Percentiles rank a stretch among this genome's conserved stretches.
phyloP scores from a whole-genome alignment of 139 green algal genomes.

The Pleodorina starrii region DNA sequence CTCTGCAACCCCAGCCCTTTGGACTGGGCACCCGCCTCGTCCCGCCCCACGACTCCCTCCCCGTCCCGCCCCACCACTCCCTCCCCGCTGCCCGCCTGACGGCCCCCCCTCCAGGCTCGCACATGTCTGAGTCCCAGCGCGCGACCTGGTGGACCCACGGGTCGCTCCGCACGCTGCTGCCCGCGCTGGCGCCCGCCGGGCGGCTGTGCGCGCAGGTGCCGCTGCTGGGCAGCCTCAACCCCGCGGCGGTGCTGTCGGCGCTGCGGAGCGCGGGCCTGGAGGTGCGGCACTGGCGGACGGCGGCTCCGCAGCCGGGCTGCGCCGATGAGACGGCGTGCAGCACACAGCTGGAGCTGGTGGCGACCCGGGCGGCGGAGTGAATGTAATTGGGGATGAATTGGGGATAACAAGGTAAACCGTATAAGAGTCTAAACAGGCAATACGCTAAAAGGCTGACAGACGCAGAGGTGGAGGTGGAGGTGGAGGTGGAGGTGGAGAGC shows the following conservation, averaged over 20 bases:
- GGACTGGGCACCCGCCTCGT: no score
- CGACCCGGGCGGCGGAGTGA: background rate
- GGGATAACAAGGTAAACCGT: no score
- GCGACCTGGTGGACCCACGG: conserved; percentile 34
- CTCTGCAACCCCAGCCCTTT: no score
- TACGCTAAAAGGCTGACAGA: no score
- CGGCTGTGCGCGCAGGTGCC: conserved; percentile 60
- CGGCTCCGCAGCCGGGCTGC: conserved; percentile 28
- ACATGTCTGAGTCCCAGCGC: background rate
- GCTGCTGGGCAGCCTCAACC: background rate
- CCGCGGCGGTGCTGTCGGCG: conserved; percentile 9
- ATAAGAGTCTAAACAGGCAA: no score
- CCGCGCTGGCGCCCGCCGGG: conserved; percentile 59
- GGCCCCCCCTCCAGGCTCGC: background rate
- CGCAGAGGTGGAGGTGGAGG: no score
- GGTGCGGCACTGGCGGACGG: background rate
- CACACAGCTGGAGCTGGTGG: conserved; percentile 33
- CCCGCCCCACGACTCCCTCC: no score
- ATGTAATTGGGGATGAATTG: no score
- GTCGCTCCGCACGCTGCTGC: conserved; percentile 48
- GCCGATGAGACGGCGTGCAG: background rate
- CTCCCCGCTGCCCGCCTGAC: background rate
- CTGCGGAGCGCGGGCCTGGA: background rate
- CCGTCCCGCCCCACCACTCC: no score
- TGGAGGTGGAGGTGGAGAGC: no score